These are phyloP conservation scores for Boletus rubroflammeus DNA, from an alignment of 768 basidiomycete species.

Conservation along the genomic window DNA sequence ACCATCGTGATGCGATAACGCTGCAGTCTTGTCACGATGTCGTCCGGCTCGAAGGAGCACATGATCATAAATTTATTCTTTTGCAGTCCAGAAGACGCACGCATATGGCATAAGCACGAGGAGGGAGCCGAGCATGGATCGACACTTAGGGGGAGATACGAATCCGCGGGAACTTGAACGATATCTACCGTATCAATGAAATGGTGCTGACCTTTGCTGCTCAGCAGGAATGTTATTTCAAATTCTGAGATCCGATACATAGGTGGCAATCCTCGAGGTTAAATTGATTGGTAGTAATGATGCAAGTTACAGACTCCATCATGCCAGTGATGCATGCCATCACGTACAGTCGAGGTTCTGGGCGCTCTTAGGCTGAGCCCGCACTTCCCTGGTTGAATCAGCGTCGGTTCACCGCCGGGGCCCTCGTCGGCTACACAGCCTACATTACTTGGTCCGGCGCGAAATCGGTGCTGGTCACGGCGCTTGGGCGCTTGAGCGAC, in stretches of 20 bases:
- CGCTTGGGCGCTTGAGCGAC: background rate
- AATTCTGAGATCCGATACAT: background rate
- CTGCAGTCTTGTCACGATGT: background rate
- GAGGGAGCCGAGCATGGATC: slow-evolving; percentile 3
- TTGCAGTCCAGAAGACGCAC: background rate
- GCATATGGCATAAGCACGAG: slow-evolving; percentile 1
- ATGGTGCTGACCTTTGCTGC: background rate
- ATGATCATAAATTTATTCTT: background rate
- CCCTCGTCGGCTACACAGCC: slow-evolving; percentile 1
- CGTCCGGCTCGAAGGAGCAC: background rate
- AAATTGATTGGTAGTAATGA: too few relatives aligned
- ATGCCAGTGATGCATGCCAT: slow-evolving; percentile 3
- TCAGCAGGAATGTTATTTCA: background rate
- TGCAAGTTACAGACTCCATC: background rate
- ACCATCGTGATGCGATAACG: background rate
- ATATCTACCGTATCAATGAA: background rate
- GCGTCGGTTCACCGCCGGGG: background rate
- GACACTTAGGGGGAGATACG: slow-evolving; percentile 3
- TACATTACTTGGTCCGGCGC: background rate
- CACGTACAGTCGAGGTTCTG: slow-evolving; percentile 15
- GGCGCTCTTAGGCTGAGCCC: background rate
- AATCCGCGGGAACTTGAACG: slow-evolving; percentile 12
- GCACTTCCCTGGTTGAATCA: background rate
- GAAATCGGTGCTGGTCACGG: background rate
- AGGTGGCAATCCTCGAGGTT: background rate